These are phyloP conservation scores for Cutaneotrichosporon arboriforme DNA, from an alignment of 1,284 basidiomycete species.

Conservation along the genomic window DNA sequence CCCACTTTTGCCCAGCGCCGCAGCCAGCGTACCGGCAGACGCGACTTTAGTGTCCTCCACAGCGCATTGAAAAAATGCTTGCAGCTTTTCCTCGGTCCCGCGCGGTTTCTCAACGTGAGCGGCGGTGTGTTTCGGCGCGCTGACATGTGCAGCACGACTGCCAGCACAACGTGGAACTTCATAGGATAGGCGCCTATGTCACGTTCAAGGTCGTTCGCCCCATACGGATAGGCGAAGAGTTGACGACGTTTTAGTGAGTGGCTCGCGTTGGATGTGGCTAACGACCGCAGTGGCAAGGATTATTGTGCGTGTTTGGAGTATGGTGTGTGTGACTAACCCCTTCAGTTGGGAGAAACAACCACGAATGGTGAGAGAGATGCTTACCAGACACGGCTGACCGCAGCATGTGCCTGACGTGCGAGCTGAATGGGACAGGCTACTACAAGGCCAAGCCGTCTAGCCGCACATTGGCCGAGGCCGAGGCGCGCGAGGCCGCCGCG, in stretches of 20 bases:
- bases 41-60: conserved; percentile 47
- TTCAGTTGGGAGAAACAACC: conserved; percentile 35
- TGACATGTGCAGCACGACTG: conserved; percentile 43
- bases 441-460: conserved; percentile 1
- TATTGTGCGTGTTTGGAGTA: conserved; percentile 28
- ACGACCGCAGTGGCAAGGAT: conserved; percentile 28
- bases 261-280: neutral
- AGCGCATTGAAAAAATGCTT: conserved; percentile 36
- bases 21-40: conserved; percentile 34
- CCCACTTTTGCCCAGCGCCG: conserved; percentile 11
- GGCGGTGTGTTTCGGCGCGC: neutral
- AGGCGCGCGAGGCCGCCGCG: neutral
- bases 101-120: conserved; percentile 46
- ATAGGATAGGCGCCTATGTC: conserved; percentile 36
- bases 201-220: conserved; percentile 36
- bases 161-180: conserved; percentile 43
- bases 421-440: conserved; percentile 16
- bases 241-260: conserved; percentile 45
- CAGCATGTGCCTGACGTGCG: conserved; percentile 42
- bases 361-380: conserved; percentile 31
- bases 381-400: conserved; percentile 3
- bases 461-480: neutral
- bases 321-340: neutral
- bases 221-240: conserved; percentile 42
- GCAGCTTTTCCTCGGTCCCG: conserved; percentile 47